A percentile compares a stretch with the other conserved stretches of the same genome.
phyloP scores from a whole-genome alignment of 345 rosid species.

The Camelina hispida region DNA sequence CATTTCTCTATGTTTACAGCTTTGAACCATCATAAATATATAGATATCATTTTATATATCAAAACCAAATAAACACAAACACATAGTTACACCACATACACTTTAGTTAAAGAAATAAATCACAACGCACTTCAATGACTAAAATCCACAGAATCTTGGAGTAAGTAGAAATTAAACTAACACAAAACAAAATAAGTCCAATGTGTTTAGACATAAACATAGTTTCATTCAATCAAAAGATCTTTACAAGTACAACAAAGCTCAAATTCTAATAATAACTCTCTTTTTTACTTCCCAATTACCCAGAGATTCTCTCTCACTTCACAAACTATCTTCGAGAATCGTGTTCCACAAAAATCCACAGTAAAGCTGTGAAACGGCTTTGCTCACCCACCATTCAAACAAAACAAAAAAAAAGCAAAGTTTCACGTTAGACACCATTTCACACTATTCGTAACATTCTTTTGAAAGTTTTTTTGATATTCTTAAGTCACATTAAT shows the following conservation, averaged over 20 bases:
- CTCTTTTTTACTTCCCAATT: conserved; percentile 2
- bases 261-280: conserved; percentile 9
- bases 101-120: background rate
- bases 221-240: background rate
- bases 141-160: background rate
- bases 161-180: background rate
- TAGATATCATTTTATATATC: too few relatives aligned
- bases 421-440: too few relatives aligned
- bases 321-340: background rate
- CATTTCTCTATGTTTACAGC: too few relatives aligned
- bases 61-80: too few relatives aligned
- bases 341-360: conserved; percentile 29
- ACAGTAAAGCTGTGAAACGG: conserved; percentile 32
- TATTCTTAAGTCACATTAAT: too few relatives aligned
- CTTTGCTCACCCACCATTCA: background rate
- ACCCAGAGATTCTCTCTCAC: conserved; percentile 25
- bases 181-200: too few relatives aligned
- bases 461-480: too few relatives aligned
- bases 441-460: too few relatives aligned
- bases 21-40: too few relatives aligned
- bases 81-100: background rate
- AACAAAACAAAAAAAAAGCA: background rate
- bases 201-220: background rate
- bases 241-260: background rate
- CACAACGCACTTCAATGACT: background rate